Evolutionary conservation across 768 basidiomycete species (phyloP), one percentile per base, ranked within the genome.

Genomic region (Sarcodon aspratus): DNA sequence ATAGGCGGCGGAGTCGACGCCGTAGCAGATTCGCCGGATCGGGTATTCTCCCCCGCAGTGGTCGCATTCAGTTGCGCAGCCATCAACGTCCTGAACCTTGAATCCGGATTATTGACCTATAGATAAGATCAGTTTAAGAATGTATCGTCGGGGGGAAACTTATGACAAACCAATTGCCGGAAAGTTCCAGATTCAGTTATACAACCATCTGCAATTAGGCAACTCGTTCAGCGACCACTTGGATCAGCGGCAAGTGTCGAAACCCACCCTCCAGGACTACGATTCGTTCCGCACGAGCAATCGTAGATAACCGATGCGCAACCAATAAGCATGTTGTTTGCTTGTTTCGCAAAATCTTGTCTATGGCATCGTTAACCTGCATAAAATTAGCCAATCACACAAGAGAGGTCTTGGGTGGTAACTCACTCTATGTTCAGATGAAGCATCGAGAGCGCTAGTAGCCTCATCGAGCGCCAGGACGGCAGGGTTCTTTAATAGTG

Each of bases 391-490:
- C 27, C 1, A 15, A 27, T 1, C n/a, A 3, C 18, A 32, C 8
- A 35, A 33, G 15, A 12, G 12, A 13, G 11, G 42, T 12, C 18
- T 38, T 8, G 31, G 15, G n/a, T 4, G 5, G 12, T 17, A 7
- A 57, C 74, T 44, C 59, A 85, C 86, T 50, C 85, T 73, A 55
- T 86, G 80, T 63, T 94, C 92, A 9, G 88, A 89, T 1, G 87
- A 79, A 10, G 92, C 92, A 61, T 95, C 92, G 49, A 95, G 64
- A 11, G 92, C 83, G 53, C 83, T 86, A 36, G 90, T 89, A 13
- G 89, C 92, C 66, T 96, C 92, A 53, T 95, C 92, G 35, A 96
- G 68, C 8, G 89, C 84, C 47, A 98, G 66, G 31, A 98, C 86
- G 1, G 80, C 79, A 0, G 95, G 95, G 49, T 86, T 89, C 63